Base-by-base conservation (phyloP, 352 stramenopile species). In the Aphanomyces stellatus region DNA sequence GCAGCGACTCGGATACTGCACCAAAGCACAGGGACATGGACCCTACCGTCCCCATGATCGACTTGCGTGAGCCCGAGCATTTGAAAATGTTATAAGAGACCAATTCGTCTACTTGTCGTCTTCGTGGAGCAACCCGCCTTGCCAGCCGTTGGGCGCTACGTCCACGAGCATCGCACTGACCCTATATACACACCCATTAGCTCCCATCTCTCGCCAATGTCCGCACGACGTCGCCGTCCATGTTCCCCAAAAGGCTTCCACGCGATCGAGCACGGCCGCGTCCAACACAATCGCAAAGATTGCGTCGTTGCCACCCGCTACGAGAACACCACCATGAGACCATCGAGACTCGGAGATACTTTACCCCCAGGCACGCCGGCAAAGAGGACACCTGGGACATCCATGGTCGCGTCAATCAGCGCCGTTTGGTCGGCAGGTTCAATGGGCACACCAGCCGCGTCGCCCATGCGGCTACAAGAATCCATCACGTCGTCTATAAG, bases 301-400 rank as follows among this genome's bases (percentile, higher is more conserved):
- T 1, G 96, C 96, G 74, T 99, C 96, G 67, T 97, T 97, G 34
- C 96, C 96, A 69, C 96, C 96, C 37, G 96, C 96, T 93, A 40
- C 0, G n/a, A n/a, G n/a, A n/a, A n/a, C n/a, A n/a, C n/a, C n/a
- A n/a, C n/a, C n/a, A n/a, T n/a, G n/a, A n/a, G n/a, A n/a, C n/a
- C n/a, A n/a, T n/a, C n/a, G 6, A 34, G 15, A 30, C 7, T 51
- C 31, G 25, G 2, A 17, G n/a, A 61, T 8, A 4, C 7, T 51
- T 2, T 72, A 93, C 85, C 85, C 55, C 96, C 96, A 62, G 96
- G 96, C 11, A 99, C 94, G 37, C 96, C 92, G 51, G 88, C 90
- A 5, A 93, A 85, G 24, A 99, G 68, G 11, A 99, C 96, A 41
- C 96, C 96, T 30, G 95, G 89, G 28, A 99, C 71, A 22, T 74